Conservation (phyloP, 2,329 filamentous ascomycete genomes). For the Stemphylium vesicarium region DNA sequence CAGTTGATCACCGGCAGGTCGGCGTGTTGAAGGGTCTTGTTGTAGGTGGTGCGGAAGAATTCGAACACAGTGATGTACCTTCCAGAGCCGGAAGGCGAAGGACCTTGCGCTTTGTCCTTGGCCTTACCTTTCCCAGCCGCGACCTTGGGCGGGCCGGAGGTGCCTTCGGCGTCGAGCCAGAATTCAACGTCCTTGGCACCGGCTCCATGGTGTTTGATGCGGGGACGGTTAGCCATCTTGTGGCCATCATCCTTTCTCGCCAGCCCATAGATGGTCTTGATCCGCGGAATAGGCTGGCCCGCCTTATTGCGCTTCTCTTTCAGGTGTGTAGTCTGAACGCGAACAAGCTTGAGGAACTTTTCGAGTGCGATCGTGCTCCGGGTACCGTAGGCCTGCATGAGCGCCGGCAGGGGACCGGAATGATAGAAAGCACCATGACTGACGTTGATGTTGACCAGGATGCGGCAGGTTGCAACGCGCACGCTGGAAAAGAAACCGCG, state of each 20-base stretch:
- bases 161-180: constrained; percentile 20
- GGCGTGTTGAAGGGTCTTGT: constrained; percentile 13
- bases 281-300: constrained; percentile 39
- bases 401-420: constrained; percentile 44
- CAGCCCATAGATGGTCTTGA: constrained; percentile 50
- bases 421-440: constrained; percentile 64
- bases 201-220: constrained; percentile 17
- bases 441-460: constrained; percentile 68
- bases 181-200: constrained; percentile 34
- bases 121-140: constrained; percentile 16
- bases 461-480: constrained; percentile 61
- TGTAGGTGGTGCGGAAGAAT: constrained; percentile 25
- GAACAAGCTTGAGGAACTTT: constrained; percentile 47
- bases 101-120: constrained; percentile 9
- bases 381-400: constrained; percentile 30
- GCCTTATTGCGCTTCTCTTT: constrained; percentile 41
- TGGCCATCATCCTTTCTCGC: constrained; percentile 48
- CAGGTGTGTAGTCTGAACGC: constrained; percentile 47
- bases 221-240: constrained; percentile 21
- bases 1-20: constrained; percentile 32
- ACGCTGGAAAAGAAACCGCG: constrained; percentile 67
- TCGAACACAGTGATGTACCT: constrained; percentile 29
- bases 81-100: constrained; percentile 10
- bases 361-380: constrained; percentile 30
- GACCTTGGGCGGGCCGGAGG: constrained; percentile 10